phyloP scores from a whole-genome alignment of 75 land plant genomes.

The Cryptomeria japonica region DNA sequence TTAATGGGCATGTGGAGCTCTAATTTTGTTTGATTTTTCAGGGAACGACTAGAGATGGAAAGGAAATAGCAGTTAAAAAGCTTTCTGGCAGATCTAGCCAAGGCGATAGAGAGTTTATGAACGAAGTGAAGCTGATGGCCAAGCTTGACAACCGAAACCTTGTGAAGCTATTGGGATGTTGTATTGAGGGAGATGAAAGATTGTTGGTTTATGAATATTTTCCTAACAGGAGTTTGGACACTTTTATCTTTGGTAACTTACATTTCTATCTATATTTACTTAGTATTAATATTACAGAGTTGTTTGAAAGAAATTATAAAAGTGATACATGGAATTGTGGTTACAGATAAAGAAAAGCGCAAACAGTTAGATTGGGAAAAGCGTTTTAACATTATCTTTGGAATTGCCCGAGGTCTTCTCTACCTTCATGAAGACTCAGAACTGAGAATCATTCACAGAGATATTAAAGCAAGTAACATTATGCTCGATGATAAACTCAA shows the following conservation, averaged over 20 bases:
- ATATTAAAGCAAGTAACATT: conserved; percentile 45
- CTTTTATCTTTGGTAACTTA: no score
- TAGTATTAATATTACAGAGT: no score
- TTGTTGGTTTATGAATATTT: no score
- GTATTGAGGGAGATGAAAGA: no score
- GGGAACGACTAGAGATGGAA: neutral
- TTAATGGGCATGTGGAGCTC: neutral
- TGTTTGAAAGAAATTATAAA: no score
- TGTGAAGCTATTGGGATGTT: no score
- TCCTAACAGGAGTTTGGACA: no score
- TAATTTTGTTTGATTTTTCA: neutral
- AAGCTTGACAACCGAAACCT: neutral
- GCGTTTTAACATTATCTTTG: conserved; percentile 32
- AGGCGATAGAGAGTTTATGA: neutral
- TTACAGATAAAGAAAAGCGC: neutral
- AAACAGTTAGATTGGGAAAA: conserved; percentile 1
- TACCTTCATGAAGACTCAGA: conserved; percentile 39
- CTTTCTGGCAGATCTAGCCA: neutral
- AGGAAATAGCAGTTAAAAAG: neutral
- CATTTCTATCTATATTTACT: no score
- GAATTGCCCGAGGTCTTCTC: conserved; percentile 33
- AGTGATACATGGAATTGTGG: neutral
- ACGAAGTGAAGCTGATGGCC: neutral
- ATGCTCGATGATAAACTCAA: conserved; percentile 27
- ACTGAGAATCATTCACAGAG: conserved; percentile 34